Percentiles rank a stretch among this genome's conserved stretches.
These are phyloP conservation scores for Laguncularia racemosa DNA, from an alignment of 345 rosid genomes.

Conservation along the genomic window DNA sequence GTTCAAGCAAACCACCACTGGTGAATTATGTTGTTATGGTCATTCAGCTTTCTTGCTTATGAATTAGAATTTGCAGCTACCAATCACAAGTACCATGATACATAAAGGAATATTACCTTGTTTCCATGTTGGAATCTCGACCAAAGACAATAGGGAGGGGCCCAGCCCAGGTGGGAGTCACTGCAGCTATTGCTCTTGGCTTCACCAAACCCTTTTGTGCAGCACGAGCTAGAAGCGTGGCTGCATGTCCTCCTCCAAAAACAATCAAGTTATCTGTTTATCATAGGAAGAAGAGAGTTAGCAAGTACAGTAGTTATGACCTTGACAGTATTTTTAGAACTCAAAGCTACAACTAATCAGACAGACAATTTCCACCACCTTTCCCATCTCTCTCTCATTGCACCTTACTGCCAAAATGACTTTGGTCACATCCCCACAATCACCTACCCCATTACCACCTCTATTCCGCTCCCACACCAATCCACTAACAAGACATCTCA, in stretches of 20 bases:
- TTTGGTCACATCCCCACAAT: too few relatives aligned
- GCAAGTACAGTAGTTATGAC: background rate
- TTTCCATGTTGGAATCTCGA: constrained; percentile 78
- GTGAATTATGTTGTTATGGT: too few relatives aligned
- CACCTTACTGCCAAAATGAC: too few relatives aligned
- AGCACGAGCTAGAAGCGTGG: constrained; percentile 65
- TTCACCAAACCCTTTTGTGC: constrained; percentile 64
- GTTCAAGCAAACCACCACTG: too few relatives aligned
- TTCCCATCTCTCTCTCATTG: too few relatives aligned
- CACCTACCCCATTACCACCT: too few relatives aligned
- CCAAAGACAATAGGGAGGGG: constrained; percentile 92
- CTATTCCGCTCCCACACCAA: too few relatives aligned
- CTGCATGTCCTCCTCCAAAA: constrained; percentile 91
- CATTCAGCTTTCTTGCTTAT: too few relatives aligned
- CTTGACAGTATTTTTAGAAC: background rate
- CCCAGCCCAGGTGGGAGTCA: constrained; percentile 95
- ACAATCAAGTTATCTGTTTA: constrained; percentile 53
- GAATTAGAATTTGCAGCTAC: background rate
- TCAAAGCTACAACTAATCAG: background rate
- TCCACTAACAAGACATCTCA: too few relatives aligned
- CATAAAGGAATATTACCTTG: constrained; percentile 39
- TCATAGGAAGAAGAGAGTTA: background rate
- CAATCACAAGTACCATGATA: background rate
- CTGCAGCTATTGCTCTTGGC: constrained; percentile 76
- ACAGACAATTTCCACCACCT: background rate